Conservation (phyloP, 1,284 basidiomycete species). For the Tilletia indica region DNA sequence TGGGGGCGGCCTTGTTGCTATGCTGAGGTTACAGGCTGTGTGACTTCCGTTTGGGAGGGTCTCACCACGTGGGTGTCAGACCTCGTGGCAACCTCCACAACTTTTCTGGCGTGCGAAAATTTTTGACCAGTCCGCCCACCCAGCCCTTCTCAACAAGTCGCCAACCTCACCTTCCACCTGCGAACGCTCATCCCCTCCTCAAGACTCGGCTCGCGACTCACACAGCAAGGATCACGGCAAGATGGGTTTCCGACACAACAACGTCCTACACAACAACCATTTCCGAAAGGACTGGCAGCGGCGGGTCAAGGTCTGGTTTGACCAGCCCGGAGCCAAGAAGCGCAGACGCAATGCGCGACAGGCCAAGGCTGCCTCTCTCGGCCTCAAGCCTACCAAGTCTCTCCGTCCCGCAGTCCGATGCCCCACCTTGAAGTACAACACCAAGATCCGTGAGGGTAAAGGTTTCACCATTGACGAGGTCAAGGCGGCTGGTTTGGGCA, state of each 20-base stretch:
- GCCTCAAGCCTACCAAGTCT: conserved; percentile 84
- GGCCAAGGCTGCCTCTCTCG: conserved; percentile 84
- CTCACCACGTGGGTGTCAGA: too few relatives aligned
- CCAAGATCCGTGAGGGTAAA: conserved; percentile 92
- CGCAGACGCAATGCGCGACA: conserved; percentile 89
- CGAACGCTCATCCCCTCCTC: not conserved
- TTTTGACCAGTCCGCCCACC: too few relatives aligned
- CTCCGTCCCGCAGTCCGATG: conserved; percentile 96
- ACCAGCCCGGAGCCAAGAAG: conserved; percentile 98
- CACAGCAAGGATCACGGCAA: not conserved
- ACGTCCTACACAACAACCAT: conserved; percentile 68
- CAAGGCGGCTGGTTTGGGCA: conserved; percentile 91
- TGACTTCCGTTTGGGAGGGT: too few relatives aligned
- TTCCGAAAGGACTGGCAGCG: conserved; percentile 85
- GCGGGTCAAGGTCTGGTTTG: conserved; percentile 94
- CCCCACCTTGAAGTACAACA: conserved; percentile 97
- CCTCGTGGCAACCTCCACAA: not conserved
- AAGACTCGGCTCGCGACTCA: not conserved
- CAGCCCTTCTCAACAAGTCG: not conserved
- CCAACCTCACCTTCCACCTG: not conserved
- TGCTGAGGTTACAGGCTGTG: not conserved
- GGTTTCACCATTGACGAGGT: conserved; percentile 94
- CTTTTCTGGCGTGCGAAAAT: not conserved
- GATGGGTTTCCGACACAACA: conserved; percentile 41
- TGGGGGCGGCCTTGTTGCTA: not conserved